A percentile compares a stretch with the other conserved stretches of the same genome.
These are phyloP conservation scores for Pilaira anomala DNA, from an alignment of 192 early-diverging fungal species.

Conservation along the genomic window DNA sequence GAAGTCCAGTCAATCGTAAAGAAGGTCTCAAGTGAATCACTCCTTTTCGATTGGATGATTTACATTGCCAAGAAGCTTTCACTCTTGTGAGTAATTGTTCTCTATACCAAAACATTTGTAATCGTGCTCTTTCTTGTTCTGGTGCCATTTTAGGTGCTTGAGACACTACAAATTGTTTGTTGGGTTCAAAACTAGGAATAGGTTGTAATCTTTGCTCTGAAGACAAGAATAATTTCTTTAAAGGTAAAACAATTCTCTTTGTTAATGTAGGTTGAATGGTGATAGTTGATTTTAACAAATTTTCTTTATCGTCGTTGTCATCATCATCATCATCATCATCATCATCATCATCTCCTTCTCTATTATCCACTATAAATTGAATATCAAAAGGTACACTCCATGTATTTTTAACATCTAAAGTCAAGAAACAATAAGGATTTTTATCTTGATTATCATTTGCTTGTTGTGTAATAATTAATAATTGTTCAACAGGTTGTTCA, in stretches of 20 bases:
- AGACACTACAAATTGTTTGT: slow-evolving; percentile 78
- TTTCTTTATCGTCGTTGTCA: too few species aligned
- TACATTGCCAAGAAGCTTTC: slow-evolving; percentile 45
- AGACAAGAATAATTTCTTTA: slow-evolving; percentile 56
- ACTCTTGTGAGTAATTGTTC: slow-evolving; percentile 61
- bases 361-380: slow-evolving; percentile 69
- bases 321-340: too few species aligned
- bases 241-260: slow-evolving; percentile 43
- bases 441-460: slow-evolving; percentile 27
- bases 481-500: slow-evolving; percentile 17
- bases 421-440: slow-evolving; percentile 70
- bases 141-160: slow-evolving; percentile 44
- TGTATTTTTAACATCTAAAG: slow-evolving; percentile 75
- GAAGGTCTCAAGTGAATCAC: slow-evolving; percentile 51
- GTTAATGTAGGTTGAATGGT: slow-evolving; percentile 37
- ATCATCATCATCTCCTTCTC: slow-evolving; percentile 29
- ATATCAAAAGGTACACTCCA: slow-evolving; percentile 74
- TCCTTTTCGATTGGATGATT: slow-evolving; percentile 48
- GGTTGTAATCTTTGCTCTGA: slow-evolving; percentile 42
- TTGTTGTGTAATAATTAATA: slow-evolving; percentile 14
- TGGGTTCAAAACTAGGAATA: slow-evolving; percentile 51
- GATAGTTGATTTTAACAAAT: background rate
- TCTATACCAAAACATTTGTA: slow-evolving; percentile 73
- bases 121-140: slow-evolving; percentile 38
- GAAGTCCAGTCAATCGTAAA: slow-evolving; percentile 48